phyloP scores from a whole-genome alignment of 495 filamentous ascomycete genomes.

The Talaromyces thailandensis region DNA sequence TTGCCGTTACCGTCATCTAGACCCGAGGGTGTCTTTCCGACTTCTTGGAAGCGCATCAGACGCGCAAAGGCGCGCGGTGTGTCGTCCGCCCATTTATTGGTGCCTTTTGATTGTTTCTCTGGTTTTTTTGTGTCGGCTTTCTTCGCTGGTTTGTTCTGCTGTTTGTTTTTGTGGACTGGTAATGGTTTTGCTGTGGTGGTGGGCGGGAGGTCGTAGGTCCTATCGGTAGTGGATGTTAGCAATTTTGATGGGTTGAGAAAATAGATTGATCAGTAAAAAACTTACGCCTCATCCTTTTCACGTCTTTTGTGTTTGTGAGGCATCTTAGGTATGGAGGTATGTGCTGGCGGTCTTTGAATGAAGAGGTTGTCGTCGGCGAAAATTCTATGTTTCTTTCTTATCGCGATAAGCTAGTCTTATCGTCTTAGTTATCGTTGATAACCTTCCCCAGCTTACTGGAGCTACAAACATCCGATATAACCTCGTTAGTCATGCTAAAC shows the following conservation, averaged over 20 bases:
- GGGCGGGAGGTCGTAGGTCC: slow-evolving; percentile 69
- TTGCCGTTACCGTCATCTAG: slow-evolving; percentile 56
- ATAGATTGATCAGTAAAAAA: neutral
- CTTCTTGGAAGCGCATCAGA: slow-evolving; percentile 59
- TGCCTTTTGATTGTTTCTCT: slow-evolving; percentile 20
- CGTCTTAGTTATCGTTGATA: neutral
- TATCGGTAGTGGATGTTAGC: neutral
- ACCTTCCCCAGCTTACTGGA: neutral
- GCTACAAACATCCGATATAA: neutral
- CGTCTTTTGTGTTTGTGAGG: slow-evolving; percentile 76
- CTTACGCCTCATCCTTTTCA: slow-evolving; percentile 38
- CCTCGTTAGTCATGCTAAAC: neutral
- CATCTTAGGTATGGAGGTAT: slow-evolving; percentile 40
- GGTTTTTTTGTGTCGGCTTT: slow-evolving; percentile 16
- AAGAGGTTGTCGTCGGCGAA: neutral
- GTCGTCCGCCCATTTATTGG: slow-evolving; percentile 54
- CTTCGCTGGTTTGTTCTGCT: slow-evolving; percentile 12
- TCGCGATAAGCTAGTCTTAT: slow-evolving; percentile 1
- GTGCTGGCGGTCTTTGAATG: neutral
- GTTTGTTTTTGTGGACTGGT: slow-evolving; percentile 38
- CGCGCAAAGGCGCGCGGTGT: slow-evolving; percentile 79
- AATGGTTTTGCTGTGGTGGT: slow-evolving; percentile 60
- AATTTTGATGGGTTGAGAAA: neutral
- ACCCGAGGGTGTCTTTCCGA: slow-evolving; percentile 43
- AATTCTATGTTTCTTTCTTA: slow-evolving; percentile 3